A percentile compares a stretch with the other conserved stretches of the same genome.
These are phyloP conservation scores for Phytophthora boehmeriae DNA, from an alignment of 352 stramenopile species.

Conservation along the genomic window DNA sequence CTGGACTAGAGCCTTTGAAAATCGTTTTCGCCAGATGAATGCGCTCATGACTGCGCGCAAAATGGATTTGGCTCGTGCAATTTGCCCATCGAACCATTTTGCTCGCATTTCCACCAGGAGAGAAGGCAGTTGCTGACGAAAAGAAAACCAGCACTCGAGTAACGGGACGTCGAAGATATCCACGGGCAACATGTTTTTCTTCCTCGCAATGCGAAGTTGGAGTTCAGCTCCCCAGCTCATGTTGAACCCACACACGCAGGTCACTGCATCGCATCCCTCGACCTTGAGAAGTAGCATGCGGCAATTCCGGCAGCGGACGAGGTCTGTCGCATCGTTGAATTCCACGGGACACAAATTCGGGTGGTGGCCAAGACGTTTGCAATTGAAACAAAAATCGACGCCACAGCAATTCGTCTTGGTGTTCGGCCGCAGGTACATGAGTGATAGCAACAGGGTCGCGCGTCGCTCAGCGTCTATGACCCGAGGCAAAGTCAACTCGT, in stretches of 20 bases:
- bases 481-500: constrained; percentile 15
- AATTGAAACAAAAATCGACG: constrained; percentile 56
- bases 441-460: constrained; percentile 45
- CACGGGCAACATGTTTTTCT: constrained; percentile 28
- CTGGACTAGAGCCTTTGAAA: background rate
- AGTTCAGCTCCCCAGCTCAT: constrained; percentile 48
- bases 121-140: background rate
- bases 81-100: constrained; percentile 6
- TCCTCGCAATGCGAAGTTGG: constrained; percentile 11
- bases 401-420: constrained; percentile 46
- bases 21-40: constrained; percentile 19
- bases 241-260: constrained; percentile 48
- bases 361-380: constrained; percentile 48
- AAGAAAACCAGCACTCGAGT: constrained; percentile 13
- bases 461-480: constrained; percentile 49
- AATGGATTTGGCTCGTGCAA: constrained; percentile 10
- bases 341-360: constrained; percentile 21
- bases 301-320: constrained; percentile 53
- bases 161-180: constrained; percentile 34
- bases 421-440: constrained; percentile 33
- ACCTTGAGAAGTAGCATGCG: constrained; percentile 53
- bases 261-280: constrained; percentile 54
- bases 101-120: constrained; percentile 48
- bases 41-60: constrained; percentile 6
- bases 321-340: constrained; percentile 24